Evolutionary conservation across 2,329 filamentous ascomycete species (phyloP), one percentile per base, ranked within the genome.

Genomic region (Teratosphaeria zuluensis): DNA sequence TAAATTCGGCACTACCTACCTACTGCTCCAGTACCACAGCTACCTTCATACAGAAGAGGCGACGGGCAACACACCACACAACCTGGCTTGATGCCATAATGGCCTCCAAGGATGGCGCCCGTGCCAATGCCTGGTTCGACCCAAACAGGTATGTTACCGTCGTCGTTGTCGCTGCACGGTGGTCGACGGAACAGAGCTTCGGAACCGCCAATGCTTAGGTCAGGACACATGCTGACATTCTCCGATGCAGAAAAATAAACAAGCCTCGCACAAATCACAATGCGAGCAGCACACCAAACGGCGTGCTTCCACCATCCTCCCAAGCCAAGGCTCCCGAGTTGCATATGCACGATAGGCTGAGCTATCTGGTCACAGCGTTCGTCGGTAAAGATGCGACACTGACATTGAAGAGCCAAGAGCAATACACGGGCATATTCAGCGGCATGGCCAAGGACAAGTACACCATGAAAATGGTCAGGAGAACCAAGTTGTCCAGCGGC

Each of bases 391-490:
- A 75, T 56, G 77, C 80, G 54, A 79, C 76, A 14, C 72, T 87
- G 61, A 83, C 81, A 9, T 76, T 83, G 16, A 83, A 81, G 66
- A 81, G 76, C 65, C 84, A 84, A 65, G 84, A 86, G 54, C 80
- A 79, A 58, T 86, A 80, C 68, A 79, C 77, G 8, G 84, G 84
- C 58, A 79, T 86, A 38, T 82, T 86, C 65, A 84, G 81, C 48
- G 81, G 80, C 52, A 79, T 78, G 12, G 77, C 76, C 8, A 70
- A 82, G 30, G 80, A 83, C 57, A 80, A 83, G 62, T 81, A 86
- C 65, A 73, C 80, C 31, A 76, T 87, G 65, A 88, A 87, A 72
- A 88, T 88, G 85, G 82, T 83, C 33, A 83, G 82, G 69, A 80
- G 78, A 63, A 70, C 76, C 58, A 70, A 73, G 52, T 66, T 72